Base-by-base conservation (phyloP, 2,329 filamentous ascomycete genomes). In the Pseudogymnoascus sp. region DNA sequence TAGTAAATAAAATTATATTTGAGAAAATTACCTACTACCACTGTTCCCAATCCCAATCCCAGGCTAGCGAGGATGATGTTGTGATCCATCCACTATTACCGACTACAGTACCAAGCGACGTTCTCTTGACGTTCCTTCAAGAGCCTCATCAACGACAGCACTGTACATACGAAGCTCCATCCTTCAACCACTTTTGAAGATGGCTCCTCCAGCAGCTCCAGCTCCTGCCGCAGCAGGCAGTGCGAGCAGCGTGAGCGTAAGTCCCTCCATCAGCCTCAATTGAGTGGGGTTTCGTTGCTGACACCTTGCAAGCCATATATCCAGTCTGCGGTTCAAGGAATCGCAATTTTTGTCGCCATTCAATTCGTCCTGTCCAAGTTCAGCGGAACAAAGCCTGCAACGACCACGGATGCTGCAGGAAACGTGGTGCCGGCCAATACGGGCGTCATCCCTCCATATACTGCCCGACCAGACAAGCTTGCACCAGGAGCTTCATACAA, bases 401-500 rank as follows among this genome's bases (percentile, higher is more conserved):
- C 81, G 61, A 75, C 79, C 33, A 77, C 79, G 19, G 79, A 78
- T 69, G 78, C 83, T 64, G 78, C 83, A 62, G 85, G 84, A 64
- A 78, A 82, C 56, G 68, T 78, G 14, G 80, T 85, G 22, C 78
- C 83, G 50, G 77, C 78, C 61, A 84, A 83, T 69, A 79, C 78
- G 31, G 82, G 77, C 60, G 78, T 78, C 19, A 85, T 91, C 62
- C 87, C 88, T 28, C 76, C 86, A 16, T 92, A 86, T 72, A 78
- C 81, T 62, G 79, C 87, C 65, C 84, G 89, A 61, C 87, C 89
- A n/a, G 75, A 79, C 65, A 73, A 75, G 64, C 78, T 87, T 71
- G 74, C 86, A 76, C 80, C 85, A 65, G 85, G 84, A 68, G 87
- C 86, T 22, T 76, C 81, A 60, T 88, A 87, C 73, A 89, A 82